Evolutionary conservation across 2,329 filamentous ascomycete species (phyloP).

Genomic region (Setomelanomma holmii): DNA sequence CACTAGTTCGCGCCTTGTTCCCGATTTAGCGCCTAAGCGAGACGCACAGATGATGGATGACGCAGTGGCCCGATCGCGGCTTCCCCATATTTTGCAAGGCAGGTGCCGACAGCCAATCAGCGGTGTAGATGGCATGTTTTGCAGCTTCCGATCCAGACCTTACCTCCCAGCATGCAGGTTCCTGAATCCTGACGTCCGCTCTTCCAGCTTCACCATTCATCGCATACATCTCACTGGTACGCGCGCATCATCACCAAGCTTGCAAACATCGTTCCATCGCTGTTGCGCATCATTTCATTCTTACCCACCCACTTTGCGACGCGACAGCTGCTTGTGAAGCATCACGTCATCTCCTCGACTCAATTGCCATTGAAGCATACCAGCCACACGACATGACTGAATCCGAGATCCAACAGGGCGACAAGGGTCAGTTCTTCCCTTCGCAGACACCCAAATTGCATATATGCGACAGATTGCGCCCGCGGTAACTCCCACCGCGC

Average conservation of each 20-base stretch:
- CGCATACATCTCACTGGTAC: slow-evolving; percentile 22
- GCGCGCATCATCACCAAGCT: slow-evolving; percentile 31
- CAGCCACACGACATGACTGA: slow-evolving; percentile 41
- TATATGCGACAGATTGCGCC: too few relatives aligned
- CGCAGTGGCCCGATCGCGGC: slow-evolving; percentile 33
- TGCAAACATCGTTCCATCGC: slow-evolving; percentile 19
- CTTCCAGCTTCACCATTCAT: slow-evolving; percentile 31
- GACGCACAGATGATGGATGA: slow-evolving; percentile 36
- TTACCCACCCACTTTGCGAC: slow-evolving; percentile 25
- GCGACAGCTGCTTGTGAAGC: slow-evolving; percentile 20
- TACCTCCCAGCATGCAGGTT: slow-evolving; percentile 23
- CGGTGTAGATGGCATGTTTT: slow-evolving; percentile 31
- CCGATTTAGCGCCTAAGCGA: slow-evolving; percentile 16
- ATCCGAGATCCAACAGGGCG: slow-evolving; percentile 44
- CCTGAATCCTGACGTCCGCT: slow-evolving; percentile 23
- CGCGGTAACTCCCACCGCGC: neutral
- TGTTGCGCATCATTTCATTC: slow-evolving; percentile 34
- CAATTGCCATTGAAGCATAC: slow-evolving; percentile 17
- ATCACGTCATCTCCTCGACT: slow-evolving; percentile 43
- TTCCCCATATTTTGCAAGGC: slow-evolving; percentile 27
- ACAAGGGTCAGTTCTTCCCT: slow-evolving; percentile 39
- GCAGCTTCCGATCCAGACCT: slow-evolving; percentile 42
- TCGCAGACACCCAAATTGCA: too few relatives aligned
- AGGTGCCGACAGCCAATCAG: slow-evolving; percentile 32
- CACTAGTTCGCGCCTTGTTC: neutral